A percentile compares a stretch with the other conserved stretches of the same genome.
Evolutionary conservation across 129 eudicot species (phyloP).

Genomic region (Scalesia atractyloides): DNA sequence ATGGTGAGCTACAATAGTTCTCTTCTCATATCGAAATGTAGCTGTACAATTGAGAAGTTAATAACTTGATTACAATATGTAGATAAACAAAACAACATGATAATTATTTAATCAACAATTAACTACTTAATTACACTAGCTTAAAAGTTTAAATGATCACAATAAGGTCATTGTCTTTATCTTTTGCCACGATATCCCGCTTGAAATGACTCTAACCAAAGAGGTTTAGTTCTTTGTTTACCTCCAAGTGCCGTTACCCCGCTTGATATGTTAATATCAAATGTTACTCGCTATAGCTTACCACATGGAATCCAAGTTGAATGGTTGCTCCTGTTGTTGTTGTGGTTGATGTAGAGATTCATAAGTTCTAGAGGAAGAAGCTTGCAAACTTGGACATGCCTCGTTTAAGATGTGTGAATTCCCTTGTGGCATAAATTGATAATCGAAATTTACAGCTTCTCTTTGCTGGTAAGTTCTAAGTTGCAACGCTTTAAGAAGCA

Average conservation of each 20-base stretch:
- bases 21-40: constrained; percentile 14
- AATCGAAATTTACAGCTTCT: constrained; percentile 41
- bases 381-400: constrained; percentile 36
- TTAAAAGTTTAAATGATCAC: constrained; percentile 28
- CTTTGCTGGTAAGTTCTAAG: constrained; percentile 57
- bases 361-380: constrained; percentile 49
- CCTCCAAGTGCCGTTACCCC: no score
- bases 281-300: constrained; percentile 30
- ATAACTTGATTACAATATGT: constrained; percentile 19
- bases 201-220: constrained; percentile 19
- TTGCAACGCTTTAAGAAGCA: constrained; percentile 75
- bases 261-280: constrained; percentile 41
- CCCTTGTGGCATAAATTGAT: constrained; percentile 57
- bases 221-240: constrained; percentile 13
- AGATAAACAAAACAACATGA: constrained; percentile 18
- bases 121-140: constrained; percentile 22
- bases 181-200: constrained; percentile 16
- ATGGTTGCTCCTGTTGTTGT: constrained; percentile 63
- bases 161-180: neutral
- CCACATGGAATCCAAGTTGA: constrained; percentile 83
- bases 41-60: constrained; percentile 27
- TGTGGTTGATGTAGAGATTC: constrained; percentile 42
- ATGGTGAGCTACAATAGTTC: neutral
- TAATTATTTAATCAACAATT: constrained; percentile 24
- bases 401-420: constrained; percentile 40